Percentiles rank a stretch among this genome's conserved stretches.
These are phyloP conservation scores for Elymus sibiricus DNA, from an alignment of 176 grass and related monocot genomes.

Conservation along the genomic window DNA sequence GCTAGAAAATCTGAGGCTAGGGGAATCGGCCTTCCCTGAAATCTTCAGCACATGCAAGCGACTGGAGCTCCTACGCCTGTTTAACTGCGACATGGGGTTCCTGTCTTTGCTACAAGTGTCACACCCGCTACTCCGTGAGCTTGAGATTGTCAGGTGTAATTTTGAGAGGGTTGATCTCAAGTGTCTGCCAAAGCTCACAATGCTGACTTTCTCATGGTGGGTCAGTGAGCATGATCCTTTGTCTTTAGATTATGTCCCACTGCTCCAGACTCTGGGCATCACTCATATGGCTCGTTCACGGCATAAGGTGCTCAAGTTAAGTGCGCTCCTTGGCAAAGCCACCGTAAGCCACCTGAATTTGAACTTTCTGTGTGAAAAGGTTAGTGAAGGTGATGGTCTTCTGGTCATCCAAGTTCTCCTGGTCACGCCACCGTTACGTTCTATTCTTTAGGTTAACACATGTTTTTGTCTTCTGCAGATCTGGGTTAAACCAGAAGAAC, in stretches of 20 bases:
- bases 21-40: neutral
- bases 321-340: neutral
- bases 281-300: neutral
- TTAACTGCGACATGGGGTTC: neutral
- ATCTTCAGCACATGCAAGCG: neutral
- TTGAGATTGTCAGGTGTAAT: neutral
- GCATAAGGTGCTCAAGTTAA: neutral
- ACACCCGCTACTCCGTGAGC: neutral
- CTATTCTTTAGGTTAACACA: neutral
- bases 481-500: neutral
- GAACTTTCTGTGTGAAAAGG: neutral
- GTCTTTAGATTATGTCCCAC: neutral
- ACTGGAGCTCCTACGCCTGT: neutral
- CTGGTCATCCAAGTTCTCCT: neutral
- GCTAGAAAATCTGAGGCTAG: neutral
- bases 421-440: fast-evolving
- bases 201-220: neutral
- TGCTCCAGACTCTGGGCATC: neutral
- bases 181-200: neutral
- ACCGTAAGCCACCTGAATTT: neutral
- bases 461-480: neutral
- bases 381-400: neutral
- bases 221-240: neutral
- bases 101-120: neutral
- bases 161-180: constrained; percentile 7